phyloP scores from a whole-genome alignment of 495 filamentous ascomycete species.

The Articulospora tetracladia region DNA sequence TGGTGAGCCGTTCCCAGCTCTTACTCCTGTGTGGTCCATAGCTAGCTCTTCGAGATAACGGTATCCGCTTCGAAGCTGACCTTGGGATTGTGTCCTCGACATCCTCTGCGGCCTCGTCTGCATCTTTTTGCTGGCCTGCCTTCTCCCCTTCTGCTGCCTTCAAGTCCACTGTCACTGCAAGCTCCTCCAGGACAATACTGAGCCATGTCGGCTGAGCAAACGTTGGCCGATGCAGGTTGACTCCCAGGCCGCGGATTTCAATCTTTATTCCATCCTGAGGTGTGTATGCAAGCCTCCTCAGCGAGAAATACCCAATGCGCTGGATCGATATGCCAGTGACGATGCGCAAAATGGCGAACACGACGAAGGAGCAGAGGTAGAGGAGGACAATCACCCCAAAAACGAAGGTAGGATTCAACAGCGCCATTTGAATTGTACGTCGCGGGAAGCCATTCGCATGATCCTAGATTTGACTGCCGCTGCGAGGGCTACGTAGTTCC shows the following conservation, averaged over 20 bases:
- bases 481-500: not conserved
- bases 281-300: conserved; percentile 84
- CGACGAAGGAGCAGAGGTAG: conserved; percentile 86
- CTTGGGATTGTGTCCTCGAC: conserved; percentile 20
- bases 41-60: conserved; percentile 10
- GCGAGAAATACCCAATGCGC: conserved; percentile 84
- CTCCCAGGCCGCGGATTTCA: conserved; percentile 82
- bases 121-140: conserved; percentile 19
- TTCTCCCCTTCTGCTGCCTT: conserved; percentile 51
- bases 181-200: conserved; percentile 78
- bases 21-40: conserved; percentile 47
- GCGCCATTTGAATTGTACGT: conserved; percentile 19
- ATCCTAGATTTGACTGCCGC: not conserved
- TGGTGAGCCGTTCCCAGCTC: conserved; percentile 73
- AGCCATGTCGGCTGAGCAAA: conserved; percentile 98
- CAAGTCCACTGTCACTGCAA: conserved; percentile 79
- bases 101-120: conserved; percentile 18
- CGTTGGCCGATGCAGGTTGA: conserved; percentile 85
- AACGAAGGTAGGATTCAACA: conserved; percentile 68
- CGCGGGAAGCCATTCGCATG: conserved; percentile 14
- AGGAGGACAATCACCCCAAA: conserved; percentile 78
- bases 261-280: conserved; percentile 83
- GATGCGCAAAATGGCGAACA: conserved; percentile 91
- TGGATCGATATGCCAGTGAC: conserved; percentile 95
- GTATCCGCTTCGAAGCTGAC: conserved; percentile 17